Conservation (phyloP, 148 eudicot genomes). For the Amaranthus cruentus region DNA sequence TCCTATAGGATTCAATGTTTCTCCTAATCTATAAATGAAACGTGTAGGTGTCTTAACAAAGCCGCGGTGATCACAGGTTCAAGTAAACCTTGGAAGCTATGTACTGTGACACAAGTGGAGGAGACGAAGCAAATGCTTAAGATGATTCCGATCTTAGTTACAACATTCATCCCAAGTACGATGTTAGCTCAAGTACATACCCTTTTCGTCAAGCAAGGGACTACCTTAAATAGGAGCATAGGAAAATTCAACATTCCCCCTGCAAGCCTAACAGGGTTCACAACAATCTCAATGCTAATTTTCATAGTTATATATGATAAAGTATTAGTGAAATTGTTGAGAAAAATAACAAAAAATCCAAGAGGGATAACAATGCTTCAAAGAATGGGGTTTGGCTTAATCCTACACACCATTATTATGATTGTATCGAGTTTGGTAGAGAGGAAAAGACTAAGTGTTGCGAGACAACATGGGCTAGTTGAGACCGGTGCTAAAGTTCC, state of each 20-base stretch:
- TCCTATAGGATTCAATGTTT: too few species aligned
- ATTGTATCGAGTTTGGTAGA: constrained; percentile 39
- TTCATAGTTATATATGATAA: constrained; percentile 59
- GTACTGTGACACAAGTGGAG: constrained; percentile 72
- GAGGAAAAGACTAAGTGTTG: constrained; percentile 46
- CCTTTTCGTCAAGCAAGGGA: constrained; percentile 80
- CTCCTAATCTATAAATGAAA: too few species aligned
- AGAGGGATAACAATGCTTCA: constrained; percentile 70
- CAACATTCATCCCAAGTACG: constrained; percentile 56
- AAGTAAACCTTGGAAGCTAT: constrained; percentile 22
- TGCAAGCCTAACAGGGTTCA: constrained; percentile 60
- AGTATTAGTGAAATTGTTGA: constrained; percentile 39
- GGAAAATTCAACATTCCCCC: constrained; percentile 62
- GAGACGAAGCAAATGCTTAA: constrained; percentile 71
- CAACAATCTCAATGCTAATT: constrained; percentile 56
- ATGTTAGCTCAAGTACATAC: constrained; percentile 68
- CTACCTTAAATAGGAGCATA: constrained; percentile 43
- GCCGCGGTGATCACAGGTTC: constrained; percentile 54
- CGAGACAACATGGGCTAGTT: constrained; percentile 42
- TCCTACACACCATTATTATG: constrained; percentile 53
- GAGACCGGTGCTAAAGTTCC: constrained; percentile 53
- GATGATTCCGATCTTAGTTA: constrained; percentile 60
- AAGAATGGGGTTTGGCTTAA: constrained; percentile 71
- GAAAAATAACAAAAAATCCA: constrained; percentile 52
- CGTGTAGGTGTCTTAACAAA: constrained; percentile 54